Percentiles rank a stretch among this genome's conserved stretches.
Evolutionary conservation across 2,329 filamentous ascomycete genomes (phyloP).

Genomic region (Tolypocladium album): DNA sequence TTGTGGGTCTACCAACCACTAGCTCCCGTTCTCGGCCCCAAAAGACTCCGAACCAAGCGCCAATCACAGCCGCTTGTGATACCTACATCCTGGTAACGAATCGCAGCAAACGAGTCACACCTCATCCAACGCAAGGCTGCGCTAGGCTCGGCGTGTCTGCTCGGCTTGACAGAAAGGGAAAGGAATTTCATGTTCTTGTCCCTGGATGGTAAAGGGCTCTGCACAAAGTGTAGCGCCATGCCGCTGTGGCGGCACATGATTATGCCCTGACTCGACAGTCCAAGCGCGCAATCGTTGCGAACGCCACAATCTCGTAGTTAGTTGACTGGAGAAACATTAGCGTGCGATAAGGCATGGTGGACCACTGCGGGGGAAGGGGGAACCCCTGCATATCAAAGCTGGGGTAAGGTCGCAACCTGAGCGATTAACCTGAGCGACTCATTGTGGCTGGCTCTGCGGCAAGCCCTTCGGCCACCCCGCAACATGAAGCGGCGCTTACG

Average conservation of each 20-base stretch:
- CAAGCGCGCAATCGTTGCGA: background rate
- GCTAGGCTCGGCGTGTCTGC: background rate
- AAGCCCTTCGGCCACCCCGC: background rate
- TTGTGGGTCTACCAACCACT: background rate
- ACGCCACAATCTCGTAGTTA: background rate
- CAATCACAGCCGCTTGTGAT: no score
- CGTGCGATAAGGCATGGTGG: background rate
- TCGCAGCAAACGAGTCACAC: background rate
- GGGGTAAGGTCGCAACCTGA: background rate
- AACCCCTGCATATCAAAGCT: background rate
- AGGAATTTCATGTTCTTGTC: no score
- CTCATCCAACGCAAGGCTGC: background rate
- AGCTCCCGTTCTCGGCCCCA: background rate
- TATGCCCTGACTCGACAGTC: background rate
- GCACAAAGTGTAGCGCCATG: background rate
- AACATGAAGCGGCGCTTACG: background rate
- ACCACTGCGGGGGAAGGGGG: background rate
- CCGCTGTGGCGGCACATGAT: background rate
- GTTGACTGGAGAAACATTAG: background rate
- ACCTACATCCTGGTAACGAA: background rate
- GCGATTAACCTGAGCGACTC: background rate
- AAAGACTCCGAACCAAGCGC: no score
- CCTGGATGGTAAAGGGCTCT: background rate
- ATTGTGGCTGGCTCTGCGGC: background rate
- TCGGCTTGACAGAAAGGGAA: background rate